Base-by-base conservation (phyloP, 345 rosid genomes). In the Eucalyptus cloeziana region DNA sequence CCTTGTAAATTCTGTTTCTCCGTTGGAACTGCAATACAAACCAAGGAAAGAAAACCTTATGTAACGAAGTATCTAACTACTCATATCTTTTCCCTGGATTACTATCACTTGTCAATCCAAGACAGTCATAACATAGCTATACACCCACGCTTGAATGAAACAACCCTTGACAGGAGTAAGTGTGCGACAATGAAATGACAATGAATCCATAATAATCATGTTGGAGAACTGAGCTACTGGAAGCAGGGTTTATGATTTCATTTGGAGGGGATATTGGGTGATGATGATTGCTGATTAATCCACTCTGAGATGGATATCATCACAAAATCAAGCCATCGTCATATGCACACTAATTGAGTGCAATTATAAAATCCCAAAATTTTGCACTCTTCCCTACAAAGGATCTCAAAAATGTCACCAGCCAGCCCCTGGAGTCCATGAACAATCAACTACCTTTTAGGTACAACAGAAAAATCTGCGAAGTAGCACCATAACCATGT, bases 1-100 rank as follows among this genome's bases (percentile, higher is more conserved):
- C 99, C 93, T 98, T 98, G 93, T 98, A 98, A 86, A 98, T 94
- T 64, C 98, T 94, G 89, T 98, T 98, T 90, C 99, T 95, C 85
- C 99, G 93, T 90, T 96, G 96, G 91, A 97, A 98, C 99, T 96
- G 96, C 90, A 91, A 91, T 49, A 88, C 87, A 60, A 56, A 89
- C 87, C 87, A 54, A 27, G 15, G 27, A 54, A 83, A 51, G 22
- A n/a, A 76, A 44, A 11, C 5, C 25, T 83, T 22, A 47, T 43
- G 13, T 58, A 13, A 87, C 31, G 40, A 45, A 16, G 58, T 30
- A 45, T 30, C 71, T 45, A 21, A 62, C 43, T 49, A 67, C 54
- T 37, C 33, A 30, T 44, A 67, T 47, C 9, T 58, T n/a, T 44
- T 49, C 49, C 27, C 45, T 64, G n/a, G 21, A 60, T 30, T 49